Conservation (phyloP, 345 rosid species). For the Combretum micranthum region DNA sequence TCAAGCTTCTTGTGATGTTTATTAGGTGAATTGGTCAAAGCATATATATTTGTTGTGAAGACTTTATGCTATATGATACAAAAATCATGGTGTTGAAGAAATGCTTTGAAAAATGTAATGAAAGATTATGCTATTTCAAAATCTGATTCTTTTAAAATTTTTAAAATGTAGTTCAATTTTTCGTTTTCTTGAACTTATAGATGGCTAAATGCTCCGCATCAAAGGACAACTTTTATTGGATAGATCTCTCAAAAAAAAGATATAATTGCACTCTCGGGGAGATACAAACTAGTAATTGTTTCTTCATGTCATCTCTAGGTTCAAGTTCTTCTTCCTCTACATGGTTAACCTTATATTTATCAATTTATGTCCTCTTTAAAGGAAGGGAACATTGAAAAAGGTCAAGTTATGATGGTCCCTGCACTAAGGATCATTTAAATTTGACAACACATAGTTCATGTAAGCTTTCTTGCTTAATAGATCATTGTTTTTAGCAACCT, state of each 20-base stretch:
- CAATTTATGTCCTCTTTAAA: slow-evolving; percentile 26
- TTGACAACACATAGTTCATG: slow-evolving; percentile 92
- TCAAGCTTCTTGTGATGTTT: too few relatives aligned
- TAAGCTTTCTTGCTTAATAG: slow-evolving; percentile 24
- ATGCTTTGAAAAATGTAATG: too few relatives aligned
- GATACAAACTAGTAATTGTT: slow-evolving; percentile 38
- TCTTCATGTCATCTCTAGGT: not conserved
- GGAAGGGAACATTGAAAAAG: slow-evolving; percentile 93
- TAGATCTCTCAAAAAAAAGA: slow-evolving; percentile 88
- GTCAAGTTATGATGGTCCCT: slow-evolving; percentile 94
- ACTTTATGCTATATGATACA: too few relatives aligned
- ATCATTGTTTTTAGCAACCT: not conserved
- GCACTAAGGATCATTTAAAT: slow-evolving; percentile 91
- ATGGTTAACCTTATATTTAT: not conserved
- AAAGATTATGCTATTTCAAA: too few relatives aligned
- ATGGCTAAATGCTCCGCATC: slow-evolving; percentile 56
- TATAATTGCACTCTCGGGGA: slow-evolving; percentile 68
- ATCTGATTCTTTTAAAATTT: too few relatives aligned
- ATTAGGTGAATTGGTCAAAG: too few relatives aligned
- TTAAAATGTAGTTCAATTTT: too few relatives aligned
- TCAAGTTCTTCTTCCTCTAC: not conserved
- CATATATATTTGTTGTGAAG: too few relatives aligned
- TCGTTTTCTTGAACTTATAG: not conserved
- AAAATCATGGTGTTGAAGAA: too few relatives aligned
- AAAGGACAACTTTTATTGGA: slow-evolving; percentile 72